phyloP scores from a whole-genome alignment of 2,329 filamentous ascomycete species.

The Pseudocercospora musae region DNA sequence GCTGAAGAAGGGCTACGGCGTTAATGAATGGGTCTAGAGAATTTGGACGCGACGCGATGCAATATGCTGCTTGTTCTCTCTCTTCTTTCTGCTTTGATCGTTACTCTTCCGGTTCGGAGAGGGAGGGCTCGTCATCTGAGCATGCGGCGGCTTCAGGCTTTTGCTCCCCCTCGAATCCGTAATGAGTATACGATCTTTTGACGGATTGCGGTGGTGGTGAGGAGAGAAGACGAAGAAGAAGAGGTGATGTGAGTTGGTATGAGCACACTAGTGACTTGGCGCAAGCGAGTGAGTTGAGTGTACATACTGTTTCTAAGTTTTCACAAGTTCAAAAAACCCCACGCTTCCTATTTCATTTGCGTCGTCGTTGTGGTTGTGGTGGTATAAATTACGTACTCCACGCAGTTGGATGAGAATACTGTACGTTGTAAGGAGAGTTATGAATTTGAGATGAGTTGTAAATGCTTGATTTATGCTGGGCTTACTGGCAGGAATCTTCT shows the following conservation, averaged over 20 bases:
- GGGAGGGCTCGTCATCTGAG: too few species aligned
- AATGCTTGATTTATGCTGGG: too few species aligned
- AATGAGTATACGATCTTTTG: slow-evolving; percentile 10
- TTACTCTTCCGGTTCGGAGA: slow-evolving; percentile 13
- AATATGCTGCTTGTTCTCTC: slow-evolving; percentile 11
- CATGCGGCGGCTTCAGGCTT: too few species aligned
- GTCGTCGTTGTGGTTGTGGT: too few species aligned
- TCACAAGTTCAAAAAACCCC: too few species aligned
- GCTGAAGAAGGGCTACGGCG: slow-evolving; percentile 16
- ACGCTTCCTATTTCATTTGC: too few species aligned
- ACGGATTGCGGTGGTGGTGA: slow-evolving; percentile 1
- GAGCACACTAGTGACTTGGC: background rate
- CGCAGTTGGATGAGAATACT: too few species aligned
- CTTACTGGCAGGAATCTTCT: too few species aligned
- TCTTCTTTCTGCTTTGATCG: slow-evolving; percentile 6
- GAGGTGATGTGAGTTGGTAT: background rate
- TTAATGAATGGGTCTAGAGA: slow-evolving; percentile 14
- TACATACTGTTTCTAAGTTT: background rate
- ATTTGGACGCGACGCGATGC: slow-evolving; percentile 12
- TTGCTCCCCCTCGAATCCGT: slow-evolving; percentile 7
- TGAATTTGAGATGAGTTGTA: too few species aligned
- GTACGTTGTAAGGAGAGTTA: too few species aligned
- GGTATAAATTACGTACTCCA: too few species aligned
- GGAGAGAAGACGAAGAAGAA: background rate
- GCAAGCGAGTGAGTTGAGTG: background rate